Evolutionary conservation across 164 flowering plant genomes (phyloP).

Genomic region (Dillenia turbinata): DNA sequence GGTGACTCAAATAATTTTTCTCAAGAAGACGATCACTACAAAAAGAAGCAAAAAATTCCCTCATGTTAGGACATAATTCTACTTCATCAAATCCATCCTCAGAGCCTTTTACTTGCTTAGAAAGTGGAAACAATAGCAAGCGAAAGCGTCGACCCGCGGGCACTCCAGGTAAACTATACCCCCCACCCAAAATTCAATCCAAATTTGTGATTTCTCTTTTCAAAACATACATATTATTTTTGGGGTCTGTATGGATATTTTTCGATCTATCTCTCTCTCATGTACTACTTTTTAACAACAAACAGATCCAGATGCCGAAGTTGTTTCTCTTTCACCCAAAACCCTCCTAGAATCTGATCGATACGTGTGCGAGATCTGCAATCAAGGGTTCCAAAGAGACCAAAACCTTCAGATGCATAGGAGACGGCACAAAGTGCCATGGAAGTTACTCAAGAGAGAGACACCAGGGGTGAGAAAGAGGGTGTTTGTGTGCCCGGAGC

Average conservation of each 20-base stretch:
- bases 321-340: constrained; percentile 85
- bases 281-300: not conserved
- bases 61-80: constrained; percentile 38
- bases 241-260: too few species aligned
- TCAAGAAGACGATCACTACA: not conserved
- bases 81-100: constrained; percentile 28
- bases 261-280: not conserved
- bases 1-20: not conserved
- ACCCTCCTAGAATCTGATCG: constrained; percentile 92
- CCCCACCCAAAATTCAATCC: too few species aligned
- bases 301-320: constrained; percentile 96
- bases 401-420: constrained; percentile 99
- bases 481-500: constrained; percentile 95
- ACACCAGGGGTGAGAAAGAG: constrained; percentile 67
- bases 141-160: constrained; percentile 75
- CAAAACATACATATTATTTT: too few species aligned
- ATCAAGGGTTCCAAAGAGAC: constrained; percentile 93
- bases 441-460: constrained; percentile 93
- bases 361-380: constrained; percentile 96
- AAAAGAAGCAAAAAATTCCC: constrained; percentile 3
- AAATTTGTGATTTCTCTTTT: too few species aligned
- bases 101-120: constrained; percentile 39
- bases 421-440: constrained; percentile 90
- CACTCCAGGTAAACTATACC: constrained; percentile 49
- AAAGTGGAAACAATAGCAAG: constrained; percentile 44